These are phyloP conservation scores for Massospora cicadina DNA, from an alignment of 371 early-diverging fungal species.

Conservation along the genomic window DNA sequence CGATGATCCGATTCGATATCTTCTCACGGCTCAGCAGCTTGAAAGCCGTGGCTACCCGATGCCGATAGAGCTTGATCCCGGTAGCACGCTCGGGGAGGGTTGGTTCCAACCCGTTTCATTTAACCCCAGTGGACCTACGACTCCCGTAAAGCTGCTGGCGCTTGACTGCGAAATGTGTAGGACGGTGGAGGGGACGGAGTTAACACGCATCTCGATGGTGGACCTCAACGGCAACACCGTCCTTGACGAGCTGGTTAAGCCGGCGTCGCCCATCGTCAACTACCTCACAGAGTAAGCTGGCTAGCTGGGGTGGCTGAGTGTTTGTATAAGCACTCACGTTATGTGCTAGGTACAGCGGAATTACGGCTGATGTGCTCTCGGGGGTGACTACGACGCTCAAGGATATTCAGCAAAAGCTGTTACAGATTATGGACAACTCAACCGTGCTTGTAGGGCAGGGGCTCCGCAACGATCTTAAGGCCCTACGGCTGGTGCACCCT, in stretches of 20 bases:
- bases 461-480: constrained; percentile 49
- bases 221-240: constrained; percentile 27
- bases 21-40: constrained; percentile 27
- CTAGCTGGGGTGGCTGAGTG: background rate
- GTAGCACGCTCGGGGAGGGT: constrained; percentile 18
- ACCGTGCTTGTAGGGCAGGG: constrained; percentile 62
- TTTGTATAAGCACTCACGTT: background rate
- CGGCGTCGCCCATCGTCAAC: constrained; percentile 41
- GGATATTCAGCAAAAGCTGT: constrained; percentile 35
- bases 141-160: constrained; percentile 29
- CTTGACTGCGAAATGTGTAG: constrained; percentile 65
- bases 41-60: constrained; percentile 28
- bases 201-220: constrained; percentile 51
- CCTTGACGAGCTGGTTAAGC: constrained; percentile 52
- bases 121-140: constrained; percentile 16
- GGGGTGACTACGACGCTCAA: constrained; percentile 29
- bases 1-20: constrained; percentile 23
- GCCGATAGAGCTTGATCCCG: constrained; percentile 24
- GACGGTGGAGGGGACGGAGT: constrained; percentile 29
- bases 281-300: constrained; percentile 35
- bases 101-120: constrained; percentile 30
- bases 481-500: constrained; percentile 37
- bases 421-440: constrained; percentile 26
- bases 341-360: constrained; percentile 32
- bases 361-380: constrained; percentile 34